Evolutionary conservation across 805 yeast genomes (phyloP), one percentile per base, ranked within the genome.

Genomic region (Spathaspora girioi): DNA sequence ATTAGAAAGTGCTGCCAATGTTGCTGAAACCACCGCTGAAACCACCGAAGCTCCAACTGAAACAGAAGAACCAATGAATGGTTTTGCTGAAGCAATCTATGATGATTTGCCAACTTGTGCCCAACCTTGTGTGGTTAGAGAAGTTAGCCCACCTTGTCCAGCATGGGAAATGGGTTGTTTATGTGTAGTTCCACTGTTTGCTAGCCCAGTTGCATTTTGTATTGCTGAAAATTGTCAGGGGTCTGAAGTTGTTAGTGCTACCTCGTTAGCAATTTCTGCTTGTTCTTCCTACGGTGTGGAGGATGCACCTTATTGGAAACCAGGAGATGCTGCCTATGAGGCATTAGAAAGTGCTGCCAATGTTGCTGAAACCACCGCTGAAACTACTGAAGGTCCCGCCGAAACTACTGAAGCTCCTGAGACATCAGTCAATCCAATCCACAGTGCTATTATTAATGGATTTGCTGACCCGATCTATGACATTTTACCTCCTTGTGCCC

Each of bases 121-220:
- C 35, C 63, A 69, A 52, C 42, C 52, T 3, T 72, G 77, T 63
- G 67, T 70, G 19, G 56, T 50, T 45, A 56, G 56, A 43, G 58
- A 65, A 49, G 69, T 75, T 46, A 66, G 67, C 8, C 75, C 76
- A 43, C 26, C 26, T 4, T 73, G 78, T 54, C 78, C 78, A 46
- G 70, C 70, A 66, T 73, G 77, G 76, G 78, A 73, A 57, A 66
- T 76, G 45, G 78, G 78, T 23, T 73, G 78, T 62, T 67, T 73
- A 50, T 73, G 78, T 68, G 74, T 70, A 43, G 71, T 73, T 69
- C 60, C 72, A 43, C 55, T 54, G 40, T 73, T 68, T 63, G 62
- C 61, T 41, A 65, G 66, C 23, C 54, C 53, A 5, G 68, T 73
- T 29, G 76, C 70, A 46, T 57, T 64, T 48, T 73, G 78, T 67